Evolutionary conservation across 768 basidiomycete species (phyloP), one percentile per base, ranked within the genome.

Genomic region (Austroboletus festivus): DNA sequence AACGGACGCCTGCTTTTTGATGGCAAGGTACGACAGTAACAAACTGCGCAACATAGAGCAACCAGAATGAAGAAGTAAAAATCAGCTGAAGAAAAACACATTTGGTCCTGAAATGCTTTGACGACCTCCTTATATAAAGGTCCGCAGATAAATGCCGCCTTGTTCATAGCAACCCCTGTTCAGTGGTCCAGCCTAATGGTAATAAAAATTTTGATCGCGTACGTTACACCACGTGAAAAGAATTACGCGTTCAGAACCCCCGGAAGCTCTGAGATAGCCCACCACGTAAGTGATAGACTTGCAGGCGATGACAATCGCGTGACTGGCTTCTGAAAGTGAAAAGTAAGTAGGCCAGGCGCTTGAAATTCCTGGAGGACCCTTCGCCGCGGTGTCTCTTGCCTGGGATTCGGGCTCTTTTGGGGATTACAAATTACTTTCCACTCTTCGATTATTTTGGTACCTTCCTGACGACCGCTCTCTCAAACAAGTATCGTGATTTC

Each of bases 381-480:
- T 64, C 59, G 48, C 62, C 61, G 61, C 62, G 61, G 62, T 62
- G 52, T 62, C 59, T 58, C 53, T 62, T 47, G 52, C 20, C 30
- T 38, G 18, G 44, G 48, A 46, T 52, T 51, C 44, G 40, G 56
- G 24, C 26, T 13, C 39, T 22, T 46, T 52, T 58, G 44, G n/a
- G 26, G 53, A 51, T 58, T 61, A 38, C 28, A 43, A 56, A 61
- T 58, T 61, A 23, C 23, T 31, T 31, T 43, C 38, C 35, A 28
- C 42, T 38, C 51, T 61, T 53, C 53, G 44, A 55, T 59, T 54
- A 52, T 56, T 42, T 50, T 55, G 39, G 38, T 48, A 31, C 44
- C 51, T 48, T 53, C 38, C 31, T 20, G 34, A 28, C 13, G 47
- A 47, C 42, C 28, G 41, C 46, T 38, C 44, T 44, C 52, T 46